Evolutionary conservation across 495 filamentous ascomycete genomes (phyloP), one percentile per base, ranked within the genome.

Genomic region (Filosporella fistucella): DNA sequence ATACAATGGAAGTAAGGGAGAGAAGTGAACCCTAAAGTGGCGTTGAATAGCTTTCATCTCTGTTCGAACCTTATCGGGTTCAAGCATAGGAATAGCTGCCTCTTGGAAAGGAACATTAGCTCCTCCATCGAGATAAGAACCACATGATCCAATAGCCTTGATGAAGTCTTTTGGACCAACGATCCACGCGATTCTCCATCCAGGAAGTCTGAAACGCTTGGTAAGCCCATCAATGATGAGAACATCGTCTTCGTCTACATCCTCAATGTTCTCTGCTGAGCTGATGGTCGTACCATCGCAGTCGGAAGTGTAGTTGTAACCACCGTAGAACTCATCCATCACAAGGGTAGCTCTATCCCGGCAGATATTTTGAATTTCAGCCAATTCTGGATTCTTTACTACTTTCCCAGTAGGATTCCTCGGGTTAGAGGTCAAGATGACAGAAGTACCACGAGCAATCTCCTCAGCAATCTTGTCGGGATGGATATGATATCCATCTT

Each of bases 141-240:
- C 91, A 57, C 91, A 94, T 28, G 85, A 90, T 47, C 89, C 89
- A 51, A 97, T 89, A 17, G 91, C 89, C 61, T 87, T 85, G 69
- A 97, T 86, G 69, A 96, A 97, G 47, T 95, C 91, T 51, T 96
- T 96, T 39, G 91, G 91, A 1, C 91, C 91, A 39, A 97, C 65
- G 51, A 97, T 85, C 91, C 91, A 96, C 8, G 91, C 91, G 38
- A 97, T 89, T 53, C 91, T 87, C 91, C 91, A 97, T 45, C 91
- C 91, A 2, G 91, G 91, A 2, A 97, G 80, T 52, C 91, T 83
- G 79, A 97, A 97, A 42, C 89, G 86, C 76, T 97, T 97, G 47
- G 91, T 97, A 14, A 97, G 79, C 33, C 91, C 91, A 64, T 97
- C 91, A 45, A 97, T 91, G 57, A 97, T 84, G 33, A 97, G 80